Conservation (phyloP, 202 grass and related monocot species). For the Bolboschoenoplectus hybrid region DNA sequence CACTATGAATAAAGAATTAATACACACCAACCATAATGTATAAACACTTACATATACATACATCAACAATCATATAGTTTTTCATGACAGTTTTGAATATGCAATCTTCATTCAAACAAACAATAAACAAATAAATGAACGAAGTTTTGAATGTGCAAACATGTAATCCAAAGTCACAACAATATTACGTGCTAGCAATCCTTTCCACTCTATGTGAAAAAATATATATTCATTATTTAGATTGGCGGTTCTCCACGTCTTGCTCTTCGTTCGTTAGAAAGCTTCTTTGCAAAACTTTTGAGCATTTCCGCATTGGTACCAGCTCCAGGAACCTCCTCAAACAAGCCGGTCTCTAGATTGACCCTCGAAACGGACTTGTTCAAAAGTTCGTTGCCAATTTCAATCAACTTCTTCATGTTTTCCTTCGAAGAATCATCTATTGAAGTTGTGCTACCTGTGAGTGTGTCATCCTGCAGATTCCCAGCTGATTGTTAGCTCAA, state of each 20-base stretch:
- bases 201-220: not conserved
- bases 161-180: too few species aligned
- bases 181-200: too few species aligned
- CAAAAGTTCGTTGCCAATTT: slow-evolving; percentile 54
- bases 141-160: too few species aligned
- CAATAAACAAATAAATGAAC: too few species aligned
- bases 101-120: too few species aligned
- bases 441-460: slow-evolving; percentile 51
- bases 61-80: too few species aligned
- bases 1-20: too few species aligned
- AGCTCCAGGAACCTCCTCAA: slow-evolving; percentile 41
- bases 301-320: slow-evolving; percentile 56
- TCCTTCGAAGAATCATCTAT: slow-evolving; percentile 52
- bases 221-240: not conserved
- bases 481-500: not conserved
- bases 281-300: slow-evolving; percentile 43
- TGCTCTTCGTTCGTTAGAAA: slow-evolving; percentile 43
- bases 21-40: too few species aligned
- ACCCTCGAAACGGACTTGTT: slow-evolving; percentile 48
- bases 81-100: too few species aligned
- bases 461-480: slow-evolving; percentile 44
- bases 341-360: slow-evolving; percentile 55
- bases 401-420: slow-evolving; percentile 57
- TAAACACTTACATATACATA: too few species aligned
- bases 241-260: not conserved